Evolutionary conservation across 306 rosid species (phyloP), one percentile per base, ranked within the genome.

Genomic region (Cyclanthera cordifolia): DNA sequence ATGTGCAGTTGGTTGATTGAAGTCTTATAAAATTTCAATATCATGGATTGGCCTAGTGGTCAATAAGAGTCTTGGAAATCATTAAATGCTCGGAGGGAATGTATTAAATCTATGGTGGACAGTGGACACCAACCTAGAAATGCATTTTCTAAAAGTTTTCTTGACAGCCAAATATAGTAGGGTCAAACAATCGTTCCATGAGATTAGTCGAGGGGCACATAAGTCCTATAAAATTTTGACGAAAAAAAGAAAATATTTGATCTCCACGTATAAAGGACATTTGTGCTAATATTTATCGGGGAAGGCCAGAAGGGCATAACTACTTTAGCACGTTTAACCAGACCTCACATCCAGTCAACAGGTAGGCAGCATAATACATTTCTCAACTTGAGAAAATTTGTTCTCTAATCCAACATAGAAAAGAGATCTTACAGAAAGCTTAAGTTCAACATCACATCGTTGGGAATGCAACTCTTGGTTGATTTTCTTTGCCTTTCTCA

Each of bases 381-480:
- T 45, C 41, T 8, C 54, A 43, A 45, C 52, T 46, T 0, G 24
- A 7, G 54, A 41, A 66, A 23, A 46, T 37, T 43, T 21, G 24
- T 66, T 27, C 32, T 12, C 69, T 16, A 63, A 3, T 41, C 69
- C 51, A 63, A 63, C 17, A 39, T 16, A 56, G 63, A 28, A 50
- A 73, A 72, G 54, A 79, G 74, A 73, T 73, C 91, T 85, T 81
- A 90, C 96, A 72, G 91, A 85, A 75, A 90, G 95, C 83, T 87
- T 90, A 71, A 90, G 90, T 81, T 90, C 96, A 51, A 71, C 78
- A 67, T 90, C 96, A 77, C 90, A 90, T 80, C 90, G 80, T 79
- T 70, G 89, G 77, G 91, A 87, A 87, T 90, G 95, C 80, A 90
- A 80, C 83, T 90, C 96, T 72, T 68, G 73, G 85, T 90, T 90